These are phyloP conservation scores for Sporisorium exsertum DNA, from an alignment of 1,284 basidiomycete genomes.

Conservation along the genomic window DNA sequence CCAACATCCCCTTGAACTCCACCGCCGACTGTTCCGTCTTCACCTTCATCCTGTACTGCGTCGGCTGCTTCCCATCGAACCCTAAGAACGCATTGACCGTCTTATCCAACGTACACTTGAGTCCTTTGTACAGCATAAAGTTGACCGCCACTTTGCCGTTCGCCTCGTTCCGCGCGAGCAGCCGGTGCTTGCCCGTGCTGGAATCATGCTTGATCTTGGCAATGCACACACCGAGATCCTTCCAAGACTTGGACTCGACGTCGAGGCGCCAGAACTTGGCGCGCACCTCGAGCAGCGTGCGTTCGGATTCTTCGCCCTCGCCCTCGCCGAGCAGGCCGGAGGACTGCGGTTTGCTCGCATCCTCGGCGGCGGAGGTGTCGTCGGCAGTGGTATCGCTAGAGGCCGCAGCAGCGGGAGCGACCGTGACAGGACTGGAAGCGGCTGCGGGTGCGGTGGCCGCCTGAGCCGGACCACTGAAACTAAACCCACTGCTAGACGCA, in stretches of 20 bases:
- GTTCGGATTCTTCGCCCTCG: conserved; percentile 63
- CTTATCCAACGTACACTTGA: conserved; percentile 51
- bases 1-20: conserved; percentile 51
- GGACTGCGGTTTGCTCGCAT: conserved; percentile 23
- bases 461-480: conserved; percentile 16
- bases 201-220: conserved; percentile 58
- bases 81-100: conserved; percentile 57
- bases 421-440: background rate
- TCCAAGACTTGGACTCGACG: conserved; percentile 46
- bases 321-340: conserved; percentile 54
- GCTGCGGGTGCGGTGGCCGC: conserved; percentile 3
- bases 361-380: background rate
- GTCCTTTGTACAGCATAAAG: conserved; percentile 52
- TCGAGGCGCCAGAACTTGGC: conserved; percentile 64
- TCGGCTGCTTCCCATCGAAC: conserved; percentile 54
- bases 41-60: conserved; percentile 59
- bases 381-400: background rate
- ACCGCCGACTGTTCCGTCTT: conserved; percentile 56
- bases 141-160: conserved; percentile 64
- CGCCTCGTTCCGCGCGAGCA: conserved; percentile 62
- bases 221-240: conserved; percentile 61
- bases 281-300: conserved; percentile 48
- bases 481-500: conserved; percentile 18
- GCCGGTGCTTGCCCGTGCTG: conserved; percentile 41
- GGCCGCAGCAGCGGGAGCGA: background rate